Base-by-base conservation (phyloP, 495 filamentous ascomycete genomes). In the Usnea hakonensis region DNA sequence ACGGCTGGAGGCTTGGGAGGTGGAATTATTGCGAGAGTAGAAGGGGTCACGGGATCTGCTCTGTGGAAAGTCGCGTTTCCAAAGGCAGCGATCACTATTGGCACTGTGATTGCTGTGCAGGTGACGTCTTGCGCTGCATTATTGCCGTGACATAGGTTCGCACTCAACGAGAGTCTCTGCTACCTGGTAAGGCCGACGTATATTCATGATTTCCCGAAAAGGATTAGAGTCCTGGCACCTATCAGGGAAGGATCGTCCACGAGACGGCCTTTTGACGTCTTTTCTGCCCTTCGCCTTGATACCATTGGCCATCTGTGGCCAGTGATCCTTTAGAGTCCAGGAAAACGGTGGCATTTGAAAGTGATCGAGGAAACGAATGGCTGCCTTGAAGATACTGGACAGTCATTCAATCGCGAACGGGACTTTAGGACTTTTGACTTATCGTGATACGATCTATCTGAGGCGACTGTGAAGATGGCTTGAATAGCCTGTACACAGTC, bases 21-120 rank as follows among this genome's bases (percentile, higher is more conserved):
- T 26, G 52, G 52, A 17, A 44, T 57, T n/a, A n/a, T 62, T 8
- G 40, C 38, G 11, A 55, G 38, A 4, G 32, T 16, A 55, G 52
- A 46, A 55, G 38, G 60, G n/a, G 21, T 55, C 21, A 62, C 35
- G 57, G 40, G 37, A 19, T 55, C 26, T 23, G 37, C 28, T 32
- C 30, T 62, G 21, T 57, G 37, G 60, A 57, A 16, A 17, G 26
- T 5, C 46, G 35, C 52, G 43, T 9, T 57, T 9, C 46, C 46
- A 17, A 62, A 36, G 30, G 60, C 26, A 35, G 60, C 60, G 5
- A 5, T 55, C 3, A 37, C 23, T 14, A 57, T 46, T 43, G 60
- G 60, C 17, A 55, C 50, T 35, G 60, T 55, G 37, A 55, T 62
- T 55, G 60, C 60, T 35, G 60, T 62, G 60, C 60, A 62, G 11